Percentiles rank a stretch among this genome's conserved stretches.
These are phyloP conservation scores for Neurospora sp. DNA, from an alignment of 495 filamentous ascomycete species.

Conservation along the genomic window DNA sequence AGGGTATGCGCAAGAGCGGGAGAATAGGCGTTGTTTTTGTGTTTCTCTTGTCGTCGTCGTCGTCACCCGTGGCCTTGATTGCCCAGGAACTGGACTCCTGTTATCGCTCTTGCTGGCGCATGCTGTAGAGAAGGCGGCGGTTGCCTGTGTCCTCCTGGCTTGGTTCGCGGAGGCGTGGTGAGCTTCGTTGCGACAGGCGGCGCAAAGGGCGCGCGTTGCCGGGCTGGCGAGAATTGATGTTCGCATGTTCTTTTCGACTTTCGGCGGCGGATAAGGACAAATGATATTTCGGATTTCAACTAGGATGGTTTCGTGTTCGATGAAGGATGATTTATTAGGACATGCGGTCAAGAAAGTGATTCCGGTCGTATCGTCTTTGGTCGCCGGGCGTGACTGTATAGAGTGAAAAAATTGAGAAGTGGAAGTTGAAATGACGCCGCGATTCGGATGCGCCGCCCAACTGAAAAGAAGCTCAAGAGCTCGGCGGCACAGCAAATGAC, in stretches of 20 bases:
- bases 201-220: slow-evolving; percentile 10
- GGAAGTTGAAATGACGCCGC: neutral
- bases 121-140: neutral
- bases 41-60: neutral
- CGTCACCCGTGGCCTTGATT: neutral
- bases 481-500: neutral
- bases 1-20: neutral
- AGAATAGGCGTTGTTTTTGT: neutral
- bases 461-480: neutral
- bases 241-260: slow-evolving; percentile 9
- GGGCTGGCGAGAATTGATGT: slow-evolving; percentile 9
- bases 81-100: neutral
- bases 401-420: neutral
- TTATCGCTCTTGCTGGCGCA: neutral
- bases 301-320: neutral
- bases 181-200: slow-evolving; percentile 13
- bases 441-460: neutral
- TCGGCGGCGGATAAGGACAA: neutral
- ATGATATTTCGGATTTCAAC: neutral
- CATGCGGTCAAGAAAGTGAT: neutral
- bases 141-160: neutral
- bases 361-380: neutral
- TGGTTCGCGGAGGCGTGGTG: too few species aligned
- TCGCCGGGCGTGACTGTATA: neutral
- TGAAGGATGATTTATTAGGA: too few species aligned